These are phyloP conservation scores for Penicillium sp. DNA, from an alignment of 2,329 filamentous ascomycete species.

Conservation along the genomic window DNA sequence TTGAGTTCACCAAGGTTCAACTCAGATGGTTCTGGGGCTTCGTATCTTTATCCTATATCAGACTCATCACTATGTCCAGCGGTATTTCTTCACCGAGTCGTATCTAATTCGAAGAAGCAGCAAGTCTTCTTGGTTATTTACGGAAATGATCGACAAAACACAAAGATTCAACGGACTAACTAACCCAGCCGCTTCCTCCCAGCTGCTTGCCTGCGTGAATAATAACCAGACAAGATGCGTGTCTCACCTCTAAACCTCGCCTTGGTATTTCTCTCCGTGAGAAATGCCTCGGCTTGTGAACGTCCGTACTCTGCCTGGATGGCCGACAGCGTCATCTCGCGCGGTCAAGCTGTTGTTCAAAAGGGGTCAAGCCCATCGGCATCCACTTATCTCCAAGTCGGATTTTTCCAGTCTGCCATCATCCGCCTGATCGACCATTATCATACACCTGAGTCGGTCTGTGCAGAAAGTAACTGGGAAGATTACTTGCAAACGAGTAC, in stretches of 20 bases:
- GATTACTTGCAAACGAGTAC: slow-evolving; percentile 22
- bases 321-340: slow-evolving; percentile 33
- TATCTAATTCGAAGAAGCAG: too few relatives aligned
- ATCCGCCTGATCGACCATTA: slow-evolving; percentile 20
- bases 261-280: not conserved
- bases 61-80: too few relatives aligned
- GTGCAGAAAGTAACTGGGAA: slow-evolving; percentile 23
- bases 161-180: not conserved
- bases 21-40: too few relatives aligned
- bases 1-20: too few relatives aligned
- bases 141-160: not conserved
- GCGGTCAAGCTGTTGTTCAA: slow-evolving; percentile 24
- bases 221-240: not conserved
- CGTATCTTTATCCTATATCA: too few relatives aligned
- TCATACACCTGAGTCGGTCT: slow-evolving; percentile 3
- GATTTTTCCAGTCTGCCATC: slow-evolving; percentile 30
- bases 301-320: slow-evolving; percentile 31
- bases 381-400: slow-evolving; percentile 22
- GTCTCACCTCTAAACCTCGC: not conserved
- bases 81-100: too few relatives aligned
- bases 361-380: slow-evolving; percentile 12
- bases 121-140: not conserved
- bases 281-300: not conserved
- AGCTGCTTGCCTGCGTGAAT: not conserved
- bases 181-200: not conserved